A percentile compares a stretch with the other conserved stretches of the same genome.
Evolutionary conservation across 2,329 filamentous ascomycete genomes (phyloP).

Genomic region (Talaromyces marneffei): DNA sequence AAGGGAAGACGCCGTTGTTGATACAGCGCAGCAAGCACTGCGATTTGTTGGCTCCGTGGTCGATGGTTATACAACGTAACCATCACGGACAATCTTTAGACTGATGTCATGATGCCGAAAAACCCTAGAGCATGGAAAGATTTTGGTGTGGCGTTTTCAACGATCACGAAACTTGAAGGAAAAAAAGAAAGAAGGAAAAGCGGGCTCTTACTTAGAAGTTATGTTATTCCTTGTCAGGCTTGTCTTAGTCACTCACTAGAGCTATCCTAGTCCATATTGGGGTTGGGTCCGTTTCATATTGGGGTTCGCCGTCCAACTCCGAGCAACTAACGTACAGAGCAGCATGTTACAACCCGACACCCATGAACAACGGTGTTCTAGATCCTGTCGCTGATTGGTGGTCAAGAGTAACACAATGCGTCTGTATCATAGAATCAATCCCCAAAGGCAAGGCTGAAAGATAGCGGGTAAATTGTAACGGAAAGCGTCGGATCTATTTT

Average conservation of each 20-base stretch:
- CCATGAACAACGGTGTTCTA: background rate
- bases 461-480: background rate
- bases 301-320: background rate
- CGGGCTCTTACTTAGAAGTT: background rate
- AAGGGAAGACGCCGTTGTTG: background rate
- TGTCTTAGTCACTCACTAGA: background rate
- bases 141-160: background rate
- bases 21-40: too few relatives aligned
- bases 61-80: background rate
- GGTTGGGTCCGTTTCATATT: background rate
- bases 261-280: background rate
- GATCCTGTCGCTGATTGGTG: background rate
- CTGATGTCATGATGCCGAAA: background rate
- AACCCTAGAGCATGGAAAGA: background rate
- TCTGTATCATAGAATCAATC: background rate
- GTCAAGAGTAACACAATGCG: background rate
- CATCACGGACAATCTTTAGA: background rate
- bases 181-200: background rate
- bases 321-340: background rate
- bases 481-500: background rate
- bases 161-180: background rate
- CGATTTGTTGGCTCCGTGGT: background rate
- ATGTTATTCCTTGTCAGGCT: background rate
- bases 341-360: too few relatives aligned
- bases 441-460: background rate